Base-by-base conservation (phyloP, 2,329 filamentous ascomycete species). In the Clathrospora elynae region DNA sequence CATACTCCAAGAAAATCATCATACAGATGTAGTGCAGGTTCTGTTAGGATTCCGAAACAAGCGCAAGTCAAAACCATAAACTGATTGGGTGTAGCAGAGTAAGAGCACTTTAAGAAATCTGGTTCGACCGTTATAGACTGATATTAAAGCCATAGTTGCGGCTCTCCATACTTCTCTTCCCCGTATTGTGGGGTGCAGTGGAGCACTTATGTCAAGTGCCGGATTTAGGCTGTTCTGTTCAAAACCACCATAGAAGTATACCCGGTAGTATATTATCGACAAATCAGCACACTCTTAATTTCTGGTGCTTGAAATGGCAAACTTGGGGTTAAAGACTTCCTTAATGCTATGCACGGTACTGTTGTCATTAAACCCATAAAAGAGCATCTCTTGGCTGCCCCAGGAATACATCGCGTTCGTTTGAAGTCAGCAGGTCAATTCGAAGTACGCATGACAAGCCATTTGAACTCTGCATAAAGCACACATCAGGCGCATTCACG, bases 181-280 rank as follows among this genome's bases (percentile, higher is more conserved):
- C 49, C 29, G 41, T 36, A 26, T 54, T 65, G 60, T 51, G 63
- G 64, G 58, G 62, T 62, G 55, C 46, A 49, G 51, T 56, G 54
- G 51, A 51, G 49, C 57, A 34, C 17, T 43, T 33, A 29, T 33
- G 40, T 37, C 36, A 50, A 49, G 33, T 64, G 48, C 55, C 48
- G 53, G 49, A 25, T 62, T 66, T 67, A 68, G 59, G 56, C 62
- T 64, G 59, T 51, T 55, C 38, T 33, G 10, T 6, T 23, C 20
- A 6, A 23, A 10, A 10, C 10, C n/a, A 41, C 24, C 39, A 41
- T 32, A 29, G 19, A 33, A 58, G 24, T 57, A 54, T 53, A 64
- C 35, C 62, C 61, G 58, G 51, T 30, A 47, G 39, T 42, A 33
- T 42, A 42, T 35, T 43, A 46, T 48, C 46, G 32, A 34, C 35